Conservation (phyloP, 345 rosid species). For the Mallotus nudiflorus region DNA sequence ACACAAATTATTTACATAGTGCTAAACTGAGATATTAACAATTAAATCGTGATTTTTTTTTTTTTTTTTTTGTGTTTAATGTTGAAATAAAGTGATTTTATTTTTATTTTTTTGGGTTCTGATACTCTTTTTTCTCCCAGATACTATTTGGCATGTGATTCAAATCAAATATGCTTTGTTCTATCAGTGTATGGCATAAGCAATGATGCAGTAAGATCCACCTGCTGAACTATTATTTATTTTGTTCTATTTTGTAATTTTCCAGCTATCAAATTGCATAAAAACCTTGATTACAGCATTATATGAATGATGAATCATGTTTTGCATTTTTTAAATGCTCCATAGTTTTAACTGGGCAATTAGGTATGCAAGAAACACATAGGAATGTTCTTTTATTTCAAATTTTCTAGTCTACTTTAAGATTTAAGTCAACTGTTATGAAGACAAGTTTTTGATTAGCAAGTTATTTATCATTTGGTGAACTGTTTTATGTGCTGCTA, state of each 20-base stretch:
- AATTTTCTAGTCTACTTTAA: background rate
- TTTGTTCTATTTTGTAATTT: background rate
- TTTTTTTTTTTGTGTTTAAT: background rate
- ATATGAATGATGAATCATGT: background rate
- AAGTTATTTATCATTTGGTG: background rate
- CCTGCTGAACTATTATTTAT: slow-evolving; percentile 6
- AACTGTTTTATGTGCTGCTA: background rate
- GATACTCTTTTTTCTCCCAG: slow-evolving; percentile 36
- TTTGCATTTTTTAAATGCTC: background rate
- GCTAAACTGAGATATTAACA: background rate
- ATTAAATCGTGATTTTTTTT: no score
- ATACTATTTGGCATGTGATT: slow-evolving; percentile 63
- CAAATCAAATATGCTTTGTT: slow-evolving; percentile 56
- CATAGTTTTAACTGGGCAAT: background rate
- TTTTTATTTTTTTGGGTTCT: background rate
- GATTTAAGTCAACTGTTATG: background rate
- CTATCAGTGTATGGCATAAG: slow-evolving; percentile 59
- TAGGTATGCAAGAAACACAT: slow-evolving; percentile 1
- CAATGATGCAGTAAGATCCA: slow-evolving; percentile 48
- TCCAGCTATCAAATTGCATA: background rate
- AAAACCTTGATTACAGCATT: background rate
- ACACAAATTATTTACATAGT: background rate
- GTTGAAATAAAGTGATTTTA: background rate
- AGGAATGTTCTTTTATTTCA: background rate
- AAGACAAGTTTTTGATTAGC: background rate